These are phyloP conservation scores for Rhodotorula sp. DNA, from an alignment of 1,284 basidiomycete species.

Conservation along the genomic window DNA sequence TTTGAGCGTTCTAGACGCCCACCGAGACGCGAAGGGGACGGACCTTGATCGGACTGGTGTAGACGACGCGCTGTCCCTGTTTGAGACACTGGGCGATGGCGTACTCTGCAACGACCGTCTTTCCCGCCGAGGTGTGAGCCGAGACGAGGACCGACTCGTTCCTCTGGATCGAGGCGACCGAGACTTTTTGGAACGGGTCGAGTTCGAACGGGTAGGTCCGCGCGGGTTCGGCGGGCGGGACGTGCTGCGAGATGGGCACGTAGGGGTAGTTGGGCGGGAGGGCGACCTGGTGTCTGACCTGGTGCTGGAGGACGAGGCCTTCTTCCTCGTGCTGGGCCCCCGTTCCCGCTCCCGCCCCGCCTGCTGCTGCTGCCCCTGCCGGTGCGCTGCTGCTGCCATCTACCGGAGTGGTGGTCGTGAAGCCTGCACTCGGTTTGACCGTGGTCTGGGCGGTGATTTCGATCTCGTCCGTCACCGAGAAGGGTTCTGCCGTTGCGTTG, in stretches of 20 bases:
- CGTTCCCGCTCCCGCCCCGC: conserved; percentile 1
- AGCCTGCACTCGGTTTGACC: conserved; percentile 22
- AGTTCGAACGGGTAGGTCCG: conserved; percentile 93
- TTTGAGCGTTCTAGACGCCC: no score
- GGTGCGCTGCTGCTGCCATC: no score
- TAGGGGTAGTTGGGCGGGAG: conserved; percentile 91
- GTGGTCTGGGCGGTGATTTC: conserved; percentile 42
- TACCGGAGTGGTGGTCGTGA: not conserved
- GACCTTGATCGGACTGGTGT: conserved; percentile 99
- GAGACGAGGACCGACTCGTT: conserved; percentile 97
- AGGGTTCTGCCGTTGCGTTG: conserved; percentile 15
- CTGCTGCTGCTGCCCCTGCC: conserved; percentile 7
- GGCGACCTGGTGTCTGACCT: conserved; percentile 91
- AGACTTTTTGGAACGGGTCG: conserved; percentile 96
- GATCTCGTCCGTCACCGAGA: conserved; percentile 41
- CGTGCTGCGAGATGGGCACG: conserved; percentile 83
- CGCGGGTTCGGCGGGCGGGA: conserved; percentile 86
- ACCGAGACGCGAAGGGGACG: no score
- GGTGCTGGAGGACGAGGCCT: conserved; percentile 56
- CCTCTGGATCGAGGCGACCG: conserved; percentile 90
- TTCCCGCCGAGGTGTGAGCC: conserved; percentile 97
- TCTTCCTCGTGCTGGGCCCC: conserved; percentile 12
- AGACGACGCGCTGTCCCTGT: conserved; percentile 92
- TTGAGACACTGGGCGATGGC: conserved; percentile 94
- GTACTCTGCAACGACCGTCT: conserved; percentile 98